Conservation (phyloP, 148 eudicot species). For the Salicornia ramosissima region DNA sequence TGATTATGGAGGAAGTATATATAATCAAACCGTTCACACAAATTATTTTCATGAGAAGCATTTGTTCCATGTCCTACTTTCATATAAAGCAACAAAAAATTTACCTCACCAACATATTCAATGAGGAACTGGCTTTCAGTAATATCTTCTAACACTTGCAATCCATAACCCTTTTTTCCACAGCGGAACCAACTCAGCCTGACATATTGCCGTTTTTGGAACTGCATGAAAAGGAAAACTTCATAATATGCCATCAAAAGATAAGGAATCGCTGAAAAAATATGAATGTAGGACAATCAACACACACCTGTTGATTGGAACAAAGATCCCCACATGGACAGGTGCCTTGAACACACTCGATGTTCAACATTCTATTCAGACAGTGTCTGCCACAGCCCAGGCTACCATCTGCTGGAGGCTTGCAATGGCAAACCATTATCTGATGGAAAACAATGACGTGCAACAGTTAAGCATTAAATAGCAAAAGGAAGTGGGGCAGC, state of each 20-base stretch:
- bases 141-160: slow-evolving; percentile 68
- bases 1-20: background rate
- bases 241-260: background rate
- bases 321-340: slow-evolving; percentile 94
- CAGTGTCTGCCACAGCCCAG: slow-evolving; percentile 88
- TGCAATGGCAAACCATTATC: slow-evolving; percentile 98
- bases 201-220: slow-evolving; percentile 78
- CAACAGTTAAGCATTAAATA: slow-evolving; percentile 14
- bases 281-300: background rate
- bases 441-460: slow-evolving; percentile 29
- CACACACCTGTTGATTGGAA: slow-evolving; percentile 81
- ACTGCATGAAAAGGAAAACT: slow-evolving; percentile 42
- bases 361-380: slow-evolving; percentile 91
- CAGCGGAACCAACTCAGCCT: slow-evolving; percentile 62
- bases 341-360: slow-evolving; percentile 84
- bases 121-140: slow-evolving; percentile 79
- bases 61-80: background rate
- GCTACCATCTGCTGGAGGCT: slow-evolving; percentile 59
- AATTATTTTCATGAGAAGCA: background rate
- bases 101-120: slow-evolving; percentile 99
- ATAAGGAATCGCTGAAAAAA: slow-evolving; percentile 12
- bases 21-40: background rate
- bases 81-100: slow-evolving; percentile 14
- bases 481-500: background rate
- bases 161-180: slow-evolving; percentile 92